Percentiles rank a stretch among this genome's conserved stretches.
phyloP scores from a whole-genome alignment of 441 rosid species.

The Erodium moschatum region DNA sequence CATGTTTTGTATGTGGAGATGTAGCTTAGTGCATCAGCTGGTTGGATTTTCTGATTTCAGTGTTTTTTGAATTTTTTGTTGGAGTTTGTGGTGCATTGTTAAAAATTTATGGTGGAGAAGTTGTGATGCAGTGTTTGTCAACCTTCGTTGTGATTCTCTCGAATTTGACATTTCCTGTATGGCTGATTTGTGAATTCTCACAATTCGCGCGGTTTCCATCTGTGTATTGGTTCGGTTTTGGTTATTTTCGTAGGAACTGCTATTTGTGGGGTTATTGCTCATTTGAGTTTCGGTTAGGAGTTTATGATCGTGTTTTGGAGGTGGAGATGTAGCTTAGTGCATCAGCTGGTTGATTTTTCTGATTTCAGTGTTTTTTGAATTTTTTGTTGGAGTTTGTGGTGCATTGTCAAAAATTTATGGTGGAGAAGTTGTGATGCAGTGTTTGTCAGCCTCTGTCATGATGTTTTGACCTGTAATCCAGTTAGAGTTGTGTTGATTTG shows the following conservation, averaged over 20 bases:
- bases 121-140: background rate
- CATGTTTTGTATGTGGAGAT: background rate
- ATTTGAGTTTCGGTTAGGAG: background rate
- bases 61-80: background rate
- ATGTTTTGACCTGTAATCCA: background rate
- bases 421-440: background rate
- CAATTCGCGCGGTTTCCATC: background rate
- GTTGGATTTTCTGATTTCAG: background rate
- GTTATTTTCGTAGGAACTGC: no score
- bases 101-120: background rate
- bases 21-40: background rate
- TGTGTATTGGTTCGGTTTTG: background rate
- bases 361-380: background rate
- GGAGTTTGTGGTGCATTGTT: background rate
- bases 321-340: background rate
- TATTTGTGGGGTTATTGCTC: background rate
- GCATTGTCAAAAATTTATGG: background rate
- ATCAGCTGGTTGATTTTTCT: background rate
- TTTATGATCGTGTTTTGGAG: background rate
- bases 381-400: background rate
- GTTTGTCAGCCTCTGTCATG: slow-evolving; percentile 3
- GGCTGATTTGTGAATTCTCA: background rate
- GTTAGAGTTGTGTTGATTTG: background rate
- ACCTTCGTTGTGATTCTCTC: background rate
- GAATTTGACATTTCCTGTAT: background rate